A percentile compares a stretch with the other conserved stretches of the same genome.
phyloP scores from a whole-genome alignment of 1,284 basidiomycete species.

The Cutaneotrichosporon mucoides region DNA sequence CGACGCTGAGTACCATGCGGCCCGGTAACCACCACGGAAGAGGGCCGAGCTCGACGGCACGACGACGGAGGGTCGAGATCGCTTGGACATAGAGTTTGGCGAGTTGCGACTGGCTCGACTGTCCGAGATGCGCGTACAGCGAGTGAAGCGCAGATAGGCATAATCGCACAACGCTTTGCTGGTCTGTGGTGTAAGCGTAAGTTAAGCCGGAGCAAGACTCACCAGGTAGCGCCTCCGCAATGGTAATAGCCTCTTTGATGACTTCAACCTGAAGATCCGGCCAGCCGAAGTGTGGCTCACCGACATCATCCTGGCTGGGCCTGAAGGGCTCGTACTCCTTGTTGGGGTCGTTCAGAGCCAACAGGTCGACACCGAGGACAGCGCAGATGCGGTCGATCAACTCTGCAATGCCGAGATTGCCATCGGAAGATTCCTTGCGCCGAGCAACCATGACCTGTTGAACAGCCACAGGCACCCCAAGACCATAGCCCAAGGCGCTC shows the following conservation, averaged over 20 bases:
- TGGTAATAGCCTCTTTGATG: conserved; percentile 80
- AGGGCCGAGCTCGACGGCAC: conserved; percentile 61
- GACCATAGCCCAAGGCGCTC: neutral
- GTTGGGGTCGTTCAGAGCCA: conserved; percentile 3
- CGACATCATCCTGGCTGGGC: neutral
- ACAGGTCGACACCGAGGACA: conserved; percentile 47
- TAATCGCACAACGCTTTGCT: conserved; percentile 30
- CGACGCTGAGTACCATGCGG: conserved; percentile 72
- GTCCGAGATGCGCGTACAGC: conserved; percentile 61
- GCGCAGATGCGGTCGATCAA: conserved; percentile 69
- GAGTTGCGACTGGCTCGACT: conserved; percentile 72
- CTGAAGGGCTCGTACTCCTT: conserved; percentile 20
- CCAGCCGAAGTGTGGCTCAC: conserved; percentile 66
- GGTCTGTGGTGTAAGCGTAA: conserved; percentile 11
- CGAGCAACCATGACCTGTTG: conserved; percentile 57
- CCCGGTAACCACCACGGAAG: conserved; percentile 78
- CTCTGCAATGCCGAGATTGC: conserved; percentile 70
- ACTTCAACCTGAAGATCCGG: conserved; percentile 86
- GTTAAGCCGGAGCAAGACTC: conserved; percentile 18
- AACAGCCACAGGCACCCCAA: neutral
- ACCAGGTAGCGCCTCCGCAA: conserved; percentile 90
- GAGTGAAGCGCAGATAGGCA: conserved; percentile 66
- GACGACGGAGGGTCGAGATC: conserved; percentile 64
- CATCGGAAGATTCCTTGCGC: conserved; percentile 65
- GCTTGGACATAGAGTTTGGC: conserved; percentile 66